Base-by-base conservation (phyloP, 805 yeast genomes). In the Schwanniomyces vanrijiae region DNA sequence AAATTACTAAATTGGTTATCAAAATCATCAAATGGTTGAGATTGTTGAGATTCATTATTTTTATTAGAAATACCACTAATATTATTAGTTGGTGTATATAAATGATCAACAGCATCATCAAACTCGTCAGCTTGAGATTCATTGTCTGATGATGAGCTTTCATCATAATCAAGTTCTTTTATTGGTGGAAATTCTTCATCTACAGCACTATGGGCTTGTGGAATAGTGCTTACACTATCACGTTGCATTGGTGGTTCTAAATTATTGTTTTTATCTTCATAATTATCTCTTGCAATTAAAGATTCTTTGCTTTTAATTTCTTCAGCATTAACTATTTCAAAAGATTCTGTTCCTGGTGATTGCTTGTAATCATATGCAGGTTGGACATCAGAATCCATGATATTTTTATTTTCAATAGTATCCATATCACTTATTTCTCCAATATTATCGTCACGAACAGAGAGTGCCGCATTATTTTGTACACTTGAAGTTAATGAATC, bases 401-500 rank as follows among this genome's bases (percentile, higher is more conserved):
- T 40, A 13, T 26, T 44, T 16, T 53, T 60, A 37, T 57, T 54
- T 19, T 58, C 75, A 52, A 71, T 54, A 3, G 76, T 69, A 11
- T 69, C 78, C 40, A 73, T 67, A 44, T 73, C 77, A 47, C 77
- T 72, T 5, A 69, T 61, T 22, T 68, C 73, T 18, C 71, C 78
- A 37, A 73, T 67, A 46, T 73, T 73, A 50, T 73, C 96, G 52
- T 88, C 96, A 50, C 96, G 82, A 6, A 90, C 96, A 19, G 96
- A 88, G 66, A 83, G 81, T 0, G 97, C 91, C 2, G 97, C 90
- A 63, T 92, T 90, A 68, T 91, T 91, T 57, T 87, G 92, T 28
- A 90, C 95, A 38, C 96, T 88, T 0, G 97, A 90, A 0, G 97
- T 88, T 34, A 87, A 80, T 0, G 96, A 88, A 48, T 84, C 87